phyloP scores from a whole-genome alignment of 352 stramenopile species.

The Phytophthora capsici region DNA sequence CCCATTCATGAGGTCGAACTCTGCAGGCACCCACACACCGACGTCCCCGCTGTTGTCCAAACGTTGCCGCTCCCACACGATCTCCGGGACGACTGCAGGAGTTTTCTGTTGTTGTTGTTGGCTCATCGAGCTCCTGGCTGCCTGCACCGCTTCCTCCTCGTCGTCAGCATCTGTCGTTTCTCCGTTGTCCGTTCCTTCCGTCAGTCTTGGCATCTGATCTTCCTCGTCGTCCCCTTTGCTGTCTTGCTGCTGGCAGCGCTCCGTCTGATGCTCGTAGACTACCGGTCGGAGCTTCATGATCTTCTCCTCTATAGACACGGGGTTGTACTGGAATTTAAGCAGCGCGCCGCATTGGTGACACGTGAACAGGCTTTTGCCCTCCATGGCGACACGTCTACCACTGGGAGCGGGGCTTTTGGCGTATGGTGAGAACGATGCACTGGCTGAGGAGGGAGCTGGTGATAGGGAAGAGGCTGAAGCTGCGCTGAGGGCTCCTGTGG shows the following conservation, averaged over 20 bases:
- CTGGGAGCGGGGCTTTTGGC: conserved; percentile 23
- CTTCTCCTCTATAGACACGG: conserved; percentile 71
- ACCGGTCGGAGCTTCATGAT: conserved; percentile 59
- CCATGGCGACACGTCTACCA: conserved; percentile 54
- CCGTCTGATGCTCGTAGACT: conserved; percentile 40
- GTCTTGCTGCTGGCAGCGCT: conserved; percentile 26
- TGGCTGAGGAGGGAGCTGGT: conserved; percentile 28
- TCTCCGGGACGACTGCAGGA: conserved; percentile 49
- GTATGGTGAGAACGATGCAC: conserved; percentile 38
- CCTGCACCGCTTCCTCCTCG: conserved; percentile 32
- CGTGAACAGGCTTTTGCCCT: conserved; percentile 82
- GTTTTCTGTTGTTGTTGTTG: conserved; percentile 34
- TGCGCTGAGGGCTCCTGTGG: conserved; percentile 6
- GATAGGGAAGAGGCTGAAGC: conserved; percentile 3
- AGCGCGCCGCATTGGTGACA: conserved; percentile 73
- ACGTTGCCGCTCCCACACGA: conserved; percentile 62
- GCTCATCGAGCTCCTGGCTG: conserved; percentile 31
- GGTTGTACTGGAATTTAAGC: conserved; percentile 74
- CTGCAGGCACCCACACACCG: conserved; percentile 39
- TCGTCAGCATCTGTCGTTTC: conserved; percentile 43
- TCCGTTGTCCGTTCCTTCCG: conserved; percentile 37
- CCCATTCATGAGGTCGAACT: conserved; percentile 48
- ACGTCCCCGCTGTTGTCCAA: conserved; percentile 29
- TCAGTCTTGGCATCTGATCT: conserved; percentile 33
- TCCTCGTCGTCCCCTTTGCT: conserved; percentile 35